Percentiles rank a stretch among this genome's conserved stretches.
phyloP scores from a whole-genome alignment of 768 basidiomycete genomes.

The Rhizopogon salebrosus region DNA sequence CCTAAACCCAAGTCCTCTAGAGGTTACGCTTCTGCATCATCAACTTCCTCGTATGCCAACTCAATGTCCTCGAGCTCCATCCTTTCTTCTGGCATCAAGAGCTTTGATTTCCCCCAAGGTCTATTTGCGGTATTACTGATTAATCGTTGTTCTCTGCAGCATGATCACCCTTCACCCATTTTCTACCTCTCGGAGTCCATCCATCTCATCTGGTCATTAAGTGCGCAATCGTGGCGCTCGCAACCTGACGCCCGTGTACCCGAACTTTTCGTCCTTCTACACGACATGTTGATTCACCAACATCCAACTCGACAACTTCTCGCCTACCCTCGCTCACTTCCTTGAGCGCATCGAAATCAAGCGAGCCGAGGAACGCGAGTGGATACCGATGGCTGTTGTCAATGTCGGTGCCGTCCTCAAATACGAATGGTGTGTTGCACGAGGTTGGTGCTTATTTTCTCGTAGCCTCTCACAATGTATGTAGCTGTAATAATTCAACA shows the following conservation, averaged over 20 bases:
- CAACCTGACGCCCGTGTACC: constrained; percentile 53
- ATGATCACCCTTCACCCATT: constrained; percentile 94
- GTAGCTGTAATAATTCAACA: too few species aligned
- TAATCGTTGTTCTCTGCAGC: constrained; percentile 34
- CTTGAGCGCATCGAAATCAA: constrained; percentile 84
- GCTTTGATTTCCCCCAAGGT: constrained; percentile 42
- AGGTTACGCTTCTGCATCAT: constrained; percentile 71
- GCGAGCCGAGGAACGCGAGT: constrained; percentile 76
- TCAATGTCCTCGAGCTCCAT: constrained; percentile 60
- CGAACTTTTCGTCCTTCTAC: constrained; percentile 86
- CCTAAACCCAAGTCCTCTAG: constrained; percentile 57
- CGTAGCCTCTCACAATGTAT: too few species aligned
- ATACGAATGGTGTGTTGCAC: constrained; percentile 74
- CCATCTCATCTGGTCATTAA: constrained; percentile 79
- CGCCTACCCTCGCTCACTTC: constrained; percentile 73
- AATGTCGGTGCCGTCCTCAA: constrained; percentile 82
- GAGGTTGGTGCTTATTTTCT: constrained; percentile 39
- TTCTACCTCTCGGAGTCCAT: constrained; percentile 85
- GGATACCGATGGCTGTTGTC: constrained; percentile 94
- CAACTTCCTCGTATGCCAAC: constrained; percentile 68
- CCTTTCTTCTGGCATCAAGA: constrained; percentile 91
- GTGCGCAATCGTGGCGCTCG: constrained; percentile 57
- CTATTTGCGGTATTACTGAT: background rate
- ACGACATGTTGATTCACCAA: constrained; percentile 96
- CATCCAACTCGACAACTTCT: constrained; percentile 90